Base-by-base conservation (phyloP, 495 filamentous ascomycete genomes). In the Aspergillus incahuasiensis region DNA sequence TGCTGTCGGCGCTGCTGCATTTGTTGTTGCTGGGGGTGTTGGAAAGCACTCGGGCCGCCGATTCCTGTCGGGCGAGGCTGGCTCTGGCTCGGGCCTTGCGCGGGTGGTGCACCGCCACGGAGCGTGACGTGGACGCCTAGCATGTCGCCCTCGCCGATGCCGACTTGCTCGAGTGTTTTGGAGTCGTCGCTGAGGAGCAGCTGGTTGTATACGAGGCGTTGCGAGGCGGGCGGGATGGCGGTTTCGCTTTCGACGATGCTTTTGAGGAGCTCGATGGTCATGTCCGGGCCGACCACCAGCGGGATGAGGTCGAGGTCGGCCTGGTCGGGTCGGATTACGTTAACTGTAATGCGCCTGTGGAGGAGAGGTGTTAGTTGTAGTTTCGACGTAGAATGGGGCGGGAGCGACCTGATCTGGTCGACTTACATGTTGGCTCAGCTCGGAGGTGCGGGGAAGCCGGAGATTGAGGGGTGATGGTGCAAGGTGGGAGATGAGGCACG, bases 61-160 rank as follows among this genome's bases (percentile, higher is more conserved):
- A 53, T 35, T 35, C 32, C 32, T 35, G 32, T 28, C 21, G 49
- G 55, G 5, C 63, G 59, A 45, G 67, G 16, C 20, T 63, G 62
- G 30, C 32, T n/a, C n/a, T n/a, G n/a, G n/a, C n/a, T n/a, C n/a
- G n/a, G n/a, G n/a, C n/a, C 32, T 11, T 35, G 32, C 9, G 60
- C 34, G 16, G 57, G 62, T n/a, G 63, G 59, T 11, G 32, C 32
- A 35, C 32, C 32, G 8, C 50, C 48, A 20, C 60, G 61, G 38
- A 71, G 51, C 46, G 79, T 79, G 56, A 92, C 84, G 66, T 92
- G 87, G 48, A 96, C 79, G 12, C 87, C 90, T 35, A 98, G 77
- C 90, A 98, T 92, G 58, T 97, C 95, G 48, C 91, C 91, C 71
- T 96, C 89, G 24, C 76, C 82, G 60, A 98, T 88, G 9, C 86